Percentiles rank a stretch among this genome's conserved stretches.
phyloP scores from a whole-genome alignment of 1,284 basidiomycete genomes.

The Wallemia hederae region DNA sequence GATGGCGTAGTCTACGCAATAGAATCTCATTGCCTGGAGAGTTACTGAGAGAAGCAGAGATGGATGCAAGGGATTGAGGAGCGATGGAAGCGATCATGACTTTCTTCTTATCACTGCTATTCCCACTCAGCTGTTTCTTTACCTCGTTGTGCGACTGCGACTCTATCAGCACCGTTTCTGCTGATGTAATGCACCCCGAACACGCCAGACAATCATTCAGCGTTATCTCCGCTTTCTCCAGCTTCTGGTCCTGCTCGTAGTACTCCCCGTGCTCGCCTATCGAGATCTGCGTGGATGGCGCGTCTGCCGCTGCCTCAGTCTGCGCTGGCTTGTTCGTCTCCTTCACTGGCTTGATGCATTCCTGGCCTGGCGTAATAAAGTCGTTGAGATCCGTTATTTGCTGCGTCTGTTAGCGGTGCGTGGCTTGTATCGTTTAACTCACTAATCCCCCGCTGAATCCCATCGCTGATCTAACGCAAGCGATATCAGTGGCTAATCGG shows the following conservation, averaged over 20 bases:
- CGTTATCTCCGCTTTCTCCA: constrained; percentile 53
- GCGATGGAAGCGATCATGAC: constrained; percentile 57
- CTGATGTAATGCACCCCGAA: constrained; percentile 94
- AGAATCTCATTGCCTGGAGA: constrained; percentile 26
- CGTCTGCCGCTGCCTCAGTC: constrained; percentile 9
- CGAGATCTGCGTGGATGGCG: constrained; percentile 46
- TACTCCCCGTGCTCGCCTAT: constrained; percentile 53
- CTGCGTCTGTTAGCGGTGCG: constrained; percentile 16
- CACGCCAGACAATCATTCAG: constrained; percentile 83
- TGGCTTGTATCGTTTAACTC: background rate
- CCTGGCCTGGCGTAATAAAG: constrained; percentile 87
- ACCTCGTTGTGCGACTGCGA: constrained; percentile 86
- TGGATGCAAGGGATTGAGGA: constrained; percentile 70
- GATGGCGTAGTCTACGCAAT: constrained; percentile 36
- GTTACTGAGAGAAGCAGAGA: constrained; percentile 37
- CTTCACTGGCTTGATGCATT: constrained; percentile 81
- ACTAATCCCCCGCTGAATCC: background rate
- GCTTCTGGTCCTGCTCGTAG: constrained; percentile 27
- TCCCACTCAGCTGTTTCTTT: constrained; percentile 35
- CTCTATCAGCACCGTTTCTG: constrained; percentile 89
- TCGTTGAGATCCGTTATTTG: constrained; percentile 87
- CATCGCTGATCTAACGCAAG: background rate
- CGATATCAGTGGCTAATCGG: too few species aligned
- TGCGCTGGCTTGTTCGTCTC: constrained; percentile 24
- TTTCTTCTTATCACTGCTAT: constrained; percentile 22